Evolutionary conservation across 2,329 filamentous ascomycete genomes (phyloP).

Genomic region (Fusarium poae): DNA sequence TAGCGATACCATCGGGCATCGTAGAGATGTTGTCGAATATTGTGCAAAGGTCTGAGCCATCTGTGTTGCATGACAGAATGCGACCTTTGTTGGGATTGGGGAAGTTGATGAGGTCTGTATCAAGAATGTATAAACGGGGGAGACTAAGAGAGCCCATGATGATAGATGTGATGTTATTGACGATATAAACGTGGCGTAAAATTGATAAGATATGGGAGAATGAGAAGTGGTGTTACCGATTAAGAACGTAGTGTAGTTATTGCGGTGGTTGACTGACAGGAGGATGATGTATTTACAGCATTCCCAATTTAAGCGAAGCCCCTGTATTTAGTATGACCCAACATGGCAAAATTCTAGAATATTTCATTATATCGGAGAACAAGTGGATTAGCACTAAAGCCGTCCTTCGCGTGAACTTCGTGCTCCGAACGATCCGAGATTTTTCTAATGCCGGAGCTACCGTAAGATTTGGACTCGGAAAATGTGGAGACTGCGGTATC

Average conservation of each 20-base stretch:
- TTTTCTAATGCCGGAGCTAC: background rate
- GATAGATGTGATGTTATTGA: too few species aligned
- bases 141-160: slow-evolving; percentile 3
- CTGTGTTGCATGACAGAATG: slow-evolving; percentile 10
- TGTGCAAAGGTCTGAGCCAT: slow-evolving; percentile 1
- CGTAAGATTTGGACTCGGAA: background rate
- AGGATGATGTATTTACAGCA: background rate
- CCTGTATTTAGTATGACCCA: background rate
- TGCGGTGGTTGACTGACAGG: background rate
- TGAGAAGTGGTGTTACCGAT: too few species aligned
- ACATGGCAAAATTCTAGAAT: background rate
- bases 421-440: background rate
- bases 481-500: background rate
- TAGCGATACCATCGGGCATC: slow-evolving; percentile 13
- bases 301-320: background rate
- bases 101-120: slow-evolving; percentile 8
- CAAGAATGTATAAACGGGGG: slow-evolving; percentile 11
- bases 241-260: too few species aligned
- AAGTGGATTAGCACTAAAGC: slow-evolving; percentile 1
- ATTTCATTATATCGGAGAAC: slow-evolving; percentile 15
- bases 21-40: slow-evolving; percentile 5
- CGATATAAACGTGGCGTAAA: too few species aligned
- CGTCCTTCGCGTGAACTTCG: background rate
- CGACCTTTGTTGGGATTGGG: slow-evolving; percentile 2
- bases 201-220: too few species aligned